Evolutionary conservation across 768 basidiomycete species (phyloP), one percentile per base, ranked within the genome.

Genomic region (Cystobasidium onofrii): DNA sequence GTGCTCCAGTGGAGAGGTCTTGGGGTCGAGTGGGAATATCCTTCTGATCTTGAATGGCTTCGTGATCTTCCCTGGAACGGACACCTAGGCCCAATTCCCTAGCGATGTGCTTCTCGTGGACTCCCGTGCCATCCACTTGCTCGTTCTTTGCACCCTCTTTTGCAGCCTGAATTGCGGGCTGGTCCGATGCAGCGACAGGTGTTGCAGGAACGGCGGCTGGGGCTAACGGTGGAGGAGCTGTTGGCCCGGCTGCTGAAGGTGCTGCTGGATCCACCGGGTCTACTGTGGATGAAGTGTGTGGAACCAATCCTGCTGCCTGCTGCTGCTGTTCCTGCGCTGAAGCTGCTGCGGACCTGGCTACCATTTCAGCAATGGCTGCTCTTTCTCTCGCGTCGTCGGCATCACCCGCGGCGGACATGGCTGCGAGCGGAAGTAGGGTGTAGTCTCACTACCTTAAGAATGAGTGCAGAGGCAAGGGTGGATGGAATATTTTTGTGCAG

Each of bases 121-220:
- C 44, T 23, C 66, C 66, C 4, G 66, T 69, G 1, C 66, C 66
- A 25, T 69, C 17, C 7, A 69, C 46, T 2, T 54, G 15, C 12
- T 44, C 41, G n/a, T 44, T 29, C 18, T 41, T 34, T 13, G 66
- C 44, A 3, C 41, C 46, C 3, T 50, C 50, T 52, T 69, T 69
- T 27, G 46, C 46, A 46, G 66, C 66, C 36, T 69, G 10, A 69
- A 52, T 69, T 44, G 66, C 66, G 31, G 66, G 50, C 50, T 46
- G 39, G 31, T 54, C 10, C 4, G 41, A 34, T 25, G 41, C n/a
- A n/a, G n/a, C 64, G 43, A 29, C 9, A 15, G 66, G 41, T 12
- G 3, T 23, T n/a, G n/a, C 41, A 36, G 23, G n/a, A 7, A 39
- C 62, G 23, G 41, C 63, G 25, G 29, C n/a, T 1, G 63, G 33